A percentile compares a stretch with the other conserved stretches of the same genome.
phyloP scores from a whole-genome alignment of 2,329 filamentous ascomycete genomes.

The Scedosporium dehoogii region DNA sequence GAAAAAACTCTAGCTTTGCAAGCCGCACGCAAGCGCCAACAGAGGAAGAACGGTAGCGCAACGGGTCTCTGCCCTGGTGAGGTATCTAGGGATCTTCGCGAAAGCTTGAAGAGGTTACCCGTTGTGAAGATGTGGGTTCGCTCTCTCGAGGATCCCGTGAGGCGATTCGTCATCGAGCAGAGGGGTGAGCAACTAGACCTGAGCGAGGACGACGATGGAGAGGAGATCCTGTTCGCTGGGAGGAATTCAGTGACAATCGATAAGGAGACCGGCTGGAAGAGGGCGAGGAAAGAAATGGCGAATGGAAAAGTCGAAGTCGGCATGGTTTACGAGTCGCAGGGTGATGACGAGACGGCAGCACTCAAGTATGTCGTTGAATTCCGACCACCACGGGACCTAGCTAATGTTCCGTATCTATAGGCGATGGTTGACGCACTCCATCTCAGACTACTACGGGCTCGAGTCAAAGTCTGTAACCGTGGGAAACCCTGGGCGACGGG shows the following conservation, averaged over 20 bases:
- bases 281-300: constrained; percentile 39
- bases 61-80: constrained; percentile 37
- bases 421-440: constrained; percentile 86
- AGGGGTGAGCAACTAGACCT: constrained; percentile 12
- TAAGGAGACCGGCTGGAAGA: constrained; percentile 34
- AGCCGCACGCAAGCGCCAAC: constrained; percentile 35
- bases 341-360: constrained; percentile 63
- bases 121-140: constrained; percentile 73
- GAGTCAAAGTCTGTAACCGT: constrained; percentile 71
- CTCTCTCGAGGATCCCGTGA: constrained; percentile 74
- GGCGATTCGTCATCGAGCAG: constrained; percentile 58
- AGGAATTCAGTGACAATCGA: constrained; percentile 39
- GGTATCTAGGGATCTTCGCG: constrained; percentile 71
- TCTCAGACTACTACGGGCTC: constrained; percentile 86
- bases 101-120: constrained; percentile 69
- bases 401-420: constrained; percentile 29
- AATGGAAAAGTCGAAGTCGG: constrained; percentile 51
- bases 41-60: constrained; percentile 28
- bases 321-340: constrained; percentile 71
- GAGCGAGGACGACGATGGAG: constrained; percentile 32
- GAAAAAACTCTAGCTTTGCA: constrained; percentile 30
- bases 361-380: constrained; percentile 58
- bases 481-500: constrained; percentile 58
- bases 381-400: constrained; percentile 1
- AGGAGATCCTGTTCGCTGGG: constrained; percentile 88